Evolutionary conservation across 495 filamentous ascomycete species (phyloP).

Genomic region (Penicillium alfredii): DNA sequence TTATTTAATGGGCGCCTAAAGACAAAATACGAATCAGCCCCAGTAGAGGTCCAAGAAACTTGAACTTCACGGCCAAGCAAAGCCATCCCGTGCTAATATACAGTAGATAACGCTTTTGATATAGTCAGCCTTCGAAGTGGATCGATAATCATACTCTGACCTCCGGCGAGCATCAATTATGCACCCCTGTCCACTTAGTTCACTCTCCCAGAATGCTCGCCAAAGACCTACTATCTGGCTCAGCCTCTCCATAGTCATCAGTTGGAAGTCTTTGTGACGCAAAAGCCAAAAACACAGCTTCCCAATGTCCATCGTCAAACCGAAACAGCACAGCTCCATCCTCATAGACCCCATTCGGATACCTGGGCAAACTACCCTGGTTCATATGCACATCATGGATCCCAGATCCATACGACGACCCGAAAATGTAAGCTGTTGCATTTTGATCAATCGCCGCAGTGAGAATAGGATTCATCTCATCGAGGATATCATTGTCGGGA

Average conservation of each 20-base stretch:
- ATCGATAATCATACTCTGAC: too few relatives aligned
- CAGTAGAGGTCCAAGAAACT: too few relatives aligned
- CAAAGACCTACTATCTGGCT: conserved; percentile 14
- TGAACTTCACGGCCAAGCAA: too few relatives aligned
- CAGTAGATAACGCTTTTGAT: too few relatives aligned
- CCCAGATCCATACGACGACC: conserved; percentile 28
- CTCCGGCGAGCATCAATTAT: too few relatives aligned
- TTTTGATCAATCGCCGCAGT: conserved; percentile 26
- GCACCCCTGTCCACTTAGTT: too few relatives aligned
- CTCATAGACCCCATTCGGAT: conserved; percentile 32
- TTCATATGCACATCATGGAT: conserved; percentile 45
- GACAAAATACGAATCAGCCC: too few relatives aligned
- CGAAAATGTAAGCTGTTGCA: conserved; percentile 30
- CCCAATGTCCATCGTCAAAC: conserved; percentile 25
- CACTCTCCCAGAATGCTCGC: conserved; percentile 19
- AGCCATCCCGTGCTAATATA: too few relatives aligned
- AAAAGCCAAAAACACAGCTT: conserved; percentile 23
- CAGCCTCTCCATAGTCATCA: conserved; percentile 12
- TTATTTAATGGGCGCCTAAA: too few relatives aligned
- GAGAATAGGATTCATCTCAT: conserved; percentile 31
- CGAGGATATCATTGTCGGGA: conserved; percentile 29
- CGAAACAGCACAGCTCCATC: conserved; percentile 38
- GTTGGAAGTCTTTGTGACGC: conserved; percentile 21
- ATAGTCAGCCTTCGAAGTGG: too few relatives aligned
- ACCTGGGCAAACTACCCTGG: conserved; percentile 31